Percentiles rank a stretch among this genome's conserved stretches.
These are phyloP conservation scores for Claviceps arundinis DNA, from an alignment of 2,329 filamentous ascomycete genomes.

Conservation along the genomic window DNA sequence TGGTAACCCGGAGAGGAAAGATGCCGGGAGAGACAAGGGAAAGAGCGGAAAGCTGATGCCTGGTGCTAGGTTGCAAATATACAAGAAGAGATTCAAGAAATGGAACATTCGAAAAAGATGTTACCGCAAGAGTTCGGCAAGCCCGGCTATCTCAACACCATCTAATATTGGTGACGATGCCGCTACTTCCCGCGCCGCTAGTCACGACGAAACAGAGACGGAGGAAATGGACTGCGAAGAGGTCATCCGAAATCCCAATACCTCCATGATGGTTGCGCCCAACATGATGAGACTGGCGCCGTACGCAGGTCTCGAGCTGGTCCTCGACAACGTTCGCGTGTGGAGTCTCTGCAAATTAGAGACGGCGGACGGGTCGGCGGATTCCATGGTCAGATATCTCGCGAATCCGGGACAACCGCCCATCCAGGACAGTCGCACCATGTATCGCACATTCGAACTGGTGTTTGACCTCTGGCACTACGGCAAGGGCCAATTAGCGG, in stretches of 20 bases:
- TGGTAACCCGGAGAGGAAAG: neutral
- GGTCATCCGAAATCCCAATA: neutral
- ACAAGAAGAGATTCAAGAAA: conserved; percentile 25
- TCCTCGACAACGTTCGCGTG: conserved; percentile 21
- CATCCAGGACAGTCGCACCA: conserved; percentile 25
- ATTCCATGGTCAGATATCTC: conserved; percentile 24
- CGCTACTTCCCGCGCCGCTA: neutral
- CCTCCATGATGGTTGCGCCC: conserved; percentile 11
- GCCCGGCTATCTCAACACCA: conserved; percentile 3
- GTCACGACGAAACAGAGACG: neutral
- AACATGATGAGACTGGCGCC: conserved; percentile 12
- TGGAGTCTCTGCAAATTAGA: conserved; percentile 24
- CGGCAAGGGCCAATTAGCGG: conserved; percentile 22
- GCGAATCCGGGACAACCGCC: conserved; percentile 21
- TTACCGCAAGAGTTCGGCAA: conserved; percentile 16
- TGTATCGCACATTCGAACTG: conserved; percentile 26
- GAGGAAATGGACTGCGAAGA: conserved; percentile 1
- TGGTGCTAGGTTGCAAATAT: conserved; percentile 22
- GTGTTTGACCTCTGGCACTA: conserved; percentile 24
- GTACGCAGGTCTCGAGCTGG: conserved; percentile 18
- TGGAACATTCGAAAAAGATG: conserved; percentile 24
- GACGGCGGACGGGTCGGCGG: conserved; percentile 12
- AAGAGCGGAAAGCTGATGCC: neutral
- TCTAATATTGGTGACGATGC: neutral
- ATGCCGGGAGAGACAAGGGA: neutral